Conservation (phyloP, 495 filamentous ascomycete genomes). For the Aspergillus sclerotiicarbonarius region DNA sequence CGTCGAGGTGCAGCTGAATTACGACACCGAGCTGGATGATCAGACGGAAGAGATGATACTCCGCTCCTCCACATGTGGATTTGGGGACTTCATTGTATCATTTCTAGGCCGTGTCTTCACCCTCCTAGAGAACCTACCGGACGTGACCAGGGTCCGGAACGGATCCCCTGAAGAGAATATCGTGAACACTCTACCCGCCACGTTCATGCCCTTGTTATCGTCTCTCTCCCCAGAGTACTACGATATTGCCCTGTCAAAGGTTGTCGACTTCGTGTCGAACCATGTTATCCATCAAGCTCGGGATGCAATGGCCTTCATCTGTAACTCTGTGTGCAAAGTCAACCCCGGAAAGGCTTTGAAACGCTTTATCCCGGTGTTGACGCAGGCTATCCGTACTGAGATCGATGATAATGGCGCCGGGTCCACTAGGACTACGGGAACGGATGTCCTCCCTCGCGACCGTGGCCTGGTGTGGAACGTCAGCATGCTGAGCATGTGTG, state of each 20-base stretch:
- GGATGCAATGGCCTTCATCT: slow-evolving; percentile 98
- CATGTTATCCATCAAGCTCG: slow-evolving; percentile 97
- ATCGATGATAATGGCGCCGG: slow-evolving; percentile 98
- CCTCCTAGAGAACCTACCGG: slow-evolving; percentile 89
- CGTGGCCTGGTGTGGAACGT: slow-evolving; percentile 94
- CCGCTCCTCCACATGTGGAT: slow-evolving; percentile 91
- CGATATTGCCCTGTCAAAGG: slow-evolving; percentile 85
- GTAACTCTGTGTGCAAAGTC: slow-evolving; percentile 91
- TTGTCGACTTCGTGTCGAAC: slow-evolving; percentile 86
- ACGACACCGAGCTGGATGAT: slow-evolving; percentile 76
- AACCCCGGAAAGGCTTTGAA: slow-evolving; percentile 90
- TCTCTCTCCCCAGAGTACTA: slow-evolving; percentile 92
- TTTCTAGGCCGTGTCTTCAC: slow-evolving; percentile 94
- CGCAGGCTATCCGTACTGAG: slow-evolving; percentile 88
- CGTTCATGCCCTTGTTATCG: slow-evolving; percentile 86
- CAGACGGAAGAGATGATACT: slow-evolving; percentile 86
- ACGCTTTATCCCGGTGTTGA: slow-evolving; percentile 82
- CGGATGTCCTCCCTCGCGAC: slow-evolving; percentile 90
- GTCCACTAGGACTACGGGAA: slow-evolving; percentile 87
- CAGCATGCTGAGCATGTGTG: slow-evolving; percentile 96
- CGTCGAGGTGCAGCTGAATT: slow-evolving; percentile 78
- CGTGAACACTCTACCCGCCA: slow-evolving; percentile 90
- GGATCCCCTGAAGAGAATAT: slow-evolving; percentile 96
- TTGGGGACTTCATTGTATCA: slow-evolving; percentile 86
- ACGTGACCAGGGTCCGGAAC: slow-evolving; percentile 78